These are phyloP conservation scores for Sporothrix dimorphospora DNA, from an alignment of 2,329 filamentous ascomycete genomes.

Conservation along the genomic window DNA sequence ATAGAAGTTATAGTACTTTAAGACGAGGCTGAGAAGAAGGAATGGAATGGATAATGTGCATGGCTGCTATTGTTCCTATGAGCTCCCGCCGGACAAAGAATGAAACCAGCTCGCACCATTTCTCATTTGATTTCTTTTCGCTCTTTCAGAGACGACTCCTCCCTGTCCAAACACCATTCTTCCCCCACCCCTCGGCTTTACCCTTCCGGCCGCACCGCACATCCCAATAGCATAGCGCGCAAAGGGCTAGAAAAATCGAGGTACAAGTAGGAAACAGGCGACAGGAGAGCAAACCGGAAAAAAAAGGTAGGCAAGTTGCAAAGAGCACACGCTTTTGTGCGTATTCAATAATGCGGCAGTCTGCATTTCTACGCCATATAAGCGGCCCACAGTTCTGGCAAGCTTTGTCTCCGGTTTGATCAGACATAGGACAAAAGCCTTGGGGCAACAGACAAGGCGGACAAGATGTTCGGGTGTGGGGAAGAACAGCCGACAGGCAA, in stretches of 20 bases:
- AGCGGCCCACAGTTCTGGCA: neutral
- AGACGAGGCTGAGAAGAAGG: no score
- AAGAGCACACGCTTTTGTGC: neutral
- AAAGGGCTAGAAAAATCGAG: neutral
- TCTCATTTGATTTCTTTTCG: neutral
- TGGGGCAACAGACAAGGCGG: neutral
- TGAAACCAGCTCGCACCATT: neutral
- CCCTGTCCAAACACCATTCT: neutral
- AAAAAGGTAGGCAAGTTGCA: no score
- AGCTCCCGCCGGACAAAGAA: neutral
- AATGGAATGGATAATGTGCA: no score
- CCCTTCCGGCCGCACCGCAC: slow-evolving; percentile 7
- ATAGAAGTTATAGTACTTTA: no score
- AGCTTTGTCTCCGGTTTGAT: neutral
- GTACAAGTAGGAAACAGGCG: no score
- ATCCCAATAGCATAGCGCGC: neutral
- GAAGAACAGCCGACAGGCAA: slow-evolving; percentile 10
- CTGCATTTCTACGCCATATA: neutral
- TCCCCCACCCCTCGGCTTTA: neutral
- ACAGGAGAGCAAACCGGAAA: no score
- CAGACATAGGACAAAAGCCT: neutral
- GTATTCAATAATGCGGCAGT: neutral
- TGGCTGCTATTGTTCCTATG: no score
- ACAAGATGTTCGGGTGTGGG: neutral
- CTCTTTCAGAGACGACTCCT: neutral